Evolutionary conservation across 495 filamentous ascomycete species (phyloP), one percentile per base, ranked within the genome.

Genomic region (Annulohypoxylon stygium): DNA sequence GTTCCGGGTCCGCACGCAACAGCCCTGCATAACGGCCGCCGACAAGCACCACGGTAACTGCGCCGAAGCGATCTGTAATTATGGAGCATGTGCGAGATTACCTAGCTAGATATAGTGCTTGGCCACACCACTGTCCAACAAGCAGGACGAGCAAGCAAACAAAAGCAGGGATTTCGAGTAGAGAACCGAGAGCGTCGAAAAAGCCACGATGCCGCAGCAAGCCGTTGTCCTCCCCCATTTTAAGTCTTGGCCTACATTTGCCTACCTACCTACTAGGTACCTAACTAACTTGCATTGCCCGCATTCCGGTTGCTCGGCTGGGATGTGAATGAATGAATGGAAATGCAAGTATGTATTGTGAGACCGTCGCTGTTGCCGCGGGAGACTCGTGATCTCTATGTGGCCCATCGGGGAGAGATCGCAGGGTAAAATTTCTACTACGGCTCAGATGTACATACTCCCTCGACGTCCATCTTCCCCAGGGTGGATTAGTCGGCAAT

Each of bases 151-250:
- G 36, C 55, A 41, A 59, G n/a, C 53, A 33, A 57, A 30, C 45
- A 58, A 66, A 30, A 61, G 36, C 36, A 37, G 50, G 69, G 57
- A 50, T 59, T 65, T 61, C 4, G 47, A 71, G 55, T 55, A 73
- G 54, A 61, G 65, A 36, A 65, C 26, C 26, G 55, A 48, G 39
- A 59, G 7, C 54, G 37, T 37, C 20, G 37, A 65, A 30, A 30
- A 47, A 57, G 33, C 67, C 61, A 74, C 62, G 71, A 74, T 70
- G 67, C 61, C 61, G 66, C 61, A 70, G 66, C 66, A 59, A 70
- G 71, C 71, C 71, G 71, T 62, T 62, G 30, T 66, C 47, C 54
- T 66, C 45, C 51, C 54, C 53, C 16, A 59, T 67, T 43, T 33
- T 23, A 63, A 43, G 51, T 61, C 68, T 70, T 65, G 61, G 68